Evolutionary conservation across 768 basidiomycete genomes (phyloP).

Genomic region (Auriscalpium orientale): DNA sequence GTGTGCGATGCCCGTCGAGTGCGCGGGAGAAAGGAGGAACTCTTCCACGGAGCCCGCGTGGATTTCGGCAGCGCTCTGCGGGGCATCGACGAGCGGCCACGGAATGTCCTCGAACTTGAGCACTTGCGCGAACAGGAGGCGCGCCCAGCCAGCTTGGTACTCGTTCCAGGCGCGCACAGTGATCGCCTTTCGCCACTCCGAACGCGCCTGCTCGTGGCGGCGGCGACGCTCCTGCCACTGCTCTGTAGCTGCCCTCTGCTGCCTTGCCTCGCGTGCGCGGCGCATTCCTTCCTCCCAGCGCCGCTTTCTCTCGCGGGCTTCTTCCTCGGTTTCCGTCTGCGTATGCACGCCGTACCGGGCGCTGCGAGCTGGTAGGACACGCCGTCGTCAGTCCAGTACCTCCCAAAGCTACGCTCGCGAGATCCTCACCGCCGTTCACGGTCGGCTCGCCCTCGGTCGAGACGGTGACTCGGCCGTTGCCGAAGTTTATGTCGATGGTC

Average conservation of each 20-base stretch:
- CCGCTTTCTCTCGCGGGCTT: constrained; percentile 2
- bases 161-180: constrained; percentile 25
- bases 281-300: constrained; percentile 5
- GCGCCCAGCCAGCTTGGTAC: constrained; percentile 36
- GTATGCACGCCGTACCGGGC: background rate
- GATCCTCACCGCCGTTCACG: no score
- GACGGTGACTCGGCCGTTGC: no score
- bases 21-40: constrained; percentile 57
- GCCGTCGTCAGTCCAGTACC: no score
- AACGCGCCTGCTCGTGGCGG: constrained; percentile 32
- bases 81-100: constrained; percentile 52
- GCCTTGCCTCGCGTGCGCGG: no score
- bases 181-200: constrained; percentile 41
- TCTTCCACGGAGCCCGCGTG: constrained; percentile 39
- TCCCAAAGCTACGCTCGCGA: no score
- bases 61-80: constrained; percentile 41
- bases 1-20: constrained; percentile 48
- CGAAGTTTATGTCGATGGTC: no score
- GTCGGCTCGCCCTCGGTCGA: no score
- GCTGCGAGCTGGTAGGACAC: no score
- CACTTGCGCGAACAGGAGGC: constrained; percentile 38
- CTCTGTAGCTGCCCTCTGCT: constrained; percentile 12
- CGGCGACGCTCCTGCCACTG: constrained; percentile 37
- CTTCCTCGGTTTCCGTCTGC: background rate
- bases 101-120: constrained; percentile 60